A percentile compares a stretch with the other conserved stretches of the same genome.
Evolutionary conservation across 208 protist species (phyloP).

Genomic region (Trichomonas tenax): DNA sequence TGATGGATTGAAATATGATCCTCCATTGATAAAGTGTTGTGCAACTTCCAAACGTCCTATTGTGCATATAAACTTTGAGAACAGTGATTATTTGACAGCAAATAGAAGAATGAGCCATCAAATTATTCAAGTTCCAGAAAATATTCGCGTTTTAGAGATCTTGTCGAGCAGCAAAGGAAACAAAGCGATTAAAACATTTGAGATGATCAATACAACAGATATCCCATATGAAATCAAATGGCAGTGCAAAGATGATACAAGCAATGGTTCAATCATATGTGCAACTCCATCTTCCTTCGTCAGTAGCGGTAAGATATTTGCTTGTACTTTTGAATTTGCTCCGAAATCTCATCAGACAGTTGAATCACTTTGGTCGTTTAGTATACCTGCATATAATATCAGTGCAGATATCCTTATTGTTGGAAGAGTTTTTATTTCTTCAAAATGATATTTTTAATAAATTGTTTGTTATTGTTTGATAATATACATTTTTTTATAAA

Average conservation of each 20-base stretch:
- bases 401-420: not conserved
- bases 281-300: not conserved
- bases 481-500: too few species aligned
- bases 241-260: not conserved
- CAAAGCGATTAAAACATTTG: not conserved
- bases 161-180: not conserved
- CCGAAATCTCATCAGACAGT: not conserved
- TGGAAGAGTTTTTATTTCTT: not conserved
- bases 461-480: not conserved
- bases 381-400: not conserved
- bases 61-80: constrained; percentile 74
- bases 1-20: not conserved
- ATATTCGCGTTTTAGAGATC: not conserved
- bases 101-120: constrained; percentile 36
- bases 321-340: not conserved
- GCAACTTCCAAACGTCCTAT: constrained; percentile 65
- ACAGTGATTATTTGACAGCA: constrained; percentile 61
- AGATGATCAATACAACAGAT: not conserved
- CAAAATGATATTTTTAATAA: not conserved
- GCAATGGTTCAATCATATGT: not conserved
- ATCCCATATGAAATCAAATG: not conserved
- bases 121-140: not conserved
- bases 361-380: not conserved
- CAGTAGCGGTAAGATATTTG: not conserved
- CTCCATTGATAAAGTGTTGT: constrained; percentile 49